Evolutionary conservation across 495 filamentous ascomycete genomes (phyloP), one percentile per base, ranked within the genome.

Genomic region (Sabuloglossum arenarium): DNA sequence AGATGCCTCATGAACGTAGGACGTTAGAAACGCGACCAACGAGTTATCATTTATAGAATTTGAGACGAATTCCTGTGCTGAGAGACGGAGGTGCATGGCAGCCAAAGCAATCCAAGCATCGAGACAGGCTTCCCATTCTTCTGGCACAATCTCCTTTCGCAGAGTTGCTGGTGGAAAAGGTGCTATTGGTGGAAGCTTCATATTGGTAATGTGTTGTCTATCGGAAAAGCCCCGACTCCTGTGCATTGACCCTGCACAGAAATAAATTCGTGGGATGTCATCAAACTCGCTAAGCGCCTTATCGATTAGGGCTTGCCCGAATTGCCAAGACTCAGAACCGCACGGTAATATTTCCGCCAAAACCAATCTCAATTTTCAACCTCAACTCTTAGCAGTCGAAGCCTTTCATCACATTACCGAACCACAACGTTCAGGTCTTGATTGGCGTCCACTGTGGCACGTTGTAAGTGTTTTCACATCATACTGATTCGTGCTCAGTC

Each of bases 391-490:
- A 11, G 46, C 9, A 23, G 6, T 14, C 21, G 62, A 61, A 66
- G 71, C 73, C 77, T 81, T 79, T 79, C 80, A 85, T 85, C 81
- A 86, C 83, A 72, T 86, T 86, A 81, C 82, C 79, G 84, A 76
- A 79, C 80, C 75, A 61, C 25, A 63, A 71, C 59, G 71, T 76
- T 76, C 79, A 78, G 81, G 81, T 83, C 79, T 69, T 82, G 79
- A 81, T 74, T 78, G 70, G 63, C 68, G 63, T 23, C 21, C 19
- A 23, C 47, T 51, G 25, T 51, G 14, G 12, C 25, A 29, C 25
- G 28, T 29, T 51, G 47, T 51, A 29, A 11, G 24, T 30, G 16
- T 3, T 51, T 12, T 14, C 4, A 32, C 3, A 11, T 24, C 21
- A 8, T 6, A 54, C 4, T 25, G 6, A 25, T 10, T 49, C 23